Base-by-base conservation (phyloP, 1,284 basidiomycete species). In the Chalciporus sp. region DNA sequence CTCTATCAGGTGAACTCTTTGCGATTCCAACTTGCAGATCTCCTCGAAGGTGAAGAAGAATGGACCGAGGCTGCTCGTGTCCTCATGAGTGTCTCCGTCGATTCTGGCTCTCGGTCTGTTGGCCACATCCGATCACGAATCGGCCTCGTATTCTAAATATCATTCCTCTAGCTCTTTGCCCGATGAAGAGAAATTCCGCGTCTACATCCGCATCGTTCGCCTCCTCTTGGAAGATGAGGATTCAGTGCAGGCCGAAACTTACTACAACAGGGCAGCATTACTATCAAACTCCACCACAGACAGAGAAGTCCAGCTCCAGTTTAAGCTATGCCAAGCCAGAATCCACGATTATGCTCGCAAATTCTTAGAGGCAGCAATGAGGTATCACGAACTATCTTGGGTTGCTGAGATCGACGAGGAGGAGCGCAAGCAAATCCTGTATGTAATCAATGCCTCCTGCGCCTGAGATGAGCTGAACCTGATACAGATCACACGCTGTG, bases 181-280 rank as follows among this genome's bases (percentile, higher is more conserved):
- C 10, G 93, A 95, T 68, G 84, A 87, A 56, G 92, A 95, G 57
- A 97, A 95, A 73, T 84, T 98, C 31, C 83, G 83, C 19, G 83
- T 97, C 41, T 96, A 98, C 69, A 88, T 99, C 57, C 90, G 94
- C 52, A 97, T 99, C 61, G 92, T 98, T 35, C 88, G 96, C 19
- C 81, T 99, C 4, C 81, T 96, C n/a, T 82, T 99, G 35, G 95
- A 98, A 77, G 95, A 97, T 40, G 93, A 94, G 67, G 93, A 97
- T 64, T 90, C 91, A 1, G 90, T 94, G 0, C 90, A 92, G 69
- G 97, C 97, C 37, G 96, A 99, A 69, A 90, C 92, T 7, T 98
- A 94, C 72, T 95, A 97, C 71, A 96, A 95, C 65, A 90, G 96
- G 49, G 96, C 97, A n/a, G 91, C 92, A 10, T 81, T 94, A 37